Base-by-base conservation (phyloP, 2,329 filamentous ascomycete genomes). In the Epichloe sylvatica region DNA sequence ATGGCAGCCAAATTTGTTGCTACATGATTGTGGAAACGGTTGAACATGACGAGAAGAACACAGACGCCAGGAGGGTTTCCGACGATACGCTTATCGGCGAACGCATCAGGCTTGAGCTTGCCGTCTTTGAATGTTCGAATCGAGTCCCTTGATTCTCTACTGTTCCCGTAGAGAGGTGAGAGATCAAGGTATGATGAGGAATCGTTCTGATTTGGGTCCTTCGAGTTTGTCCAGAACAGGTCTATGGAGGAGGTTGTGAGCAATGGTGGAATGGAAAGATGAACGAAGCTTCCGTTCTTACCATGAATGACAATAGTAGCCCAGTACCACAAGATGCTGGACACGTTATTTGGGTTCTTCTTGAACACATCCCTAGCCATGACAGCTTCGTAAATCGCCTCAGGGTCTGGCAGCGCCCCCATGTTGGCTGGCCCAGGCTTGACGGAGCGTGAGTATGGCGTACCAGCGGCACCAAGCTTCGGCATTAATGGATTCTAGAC, bases 21-120 rank as follows among this genome's bases (percentile, higher is more conserved):
- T 0, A 89, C 79, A 55, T 92, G 76, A 66, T 97, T 96, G 67
- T 96, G 91, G 67, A 94, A 94, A 23, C 81, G 77, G 58, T 83
- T 84, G 67, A 88, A 83, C 84, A 89, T 87, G 64, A 90, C 75
- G 30, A 90, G 67, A 3, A 90, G 59, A 4, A 86, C 80, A 50
- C 79, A 76, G 4, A 85, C 83, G 12, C 84, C 83, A 0, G 86
- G 82, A 0, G 85, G 86, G 59, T 86, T 82, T 9, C 78, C 82
- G 23, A 83, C 66, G 2, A 89, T 68, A 49, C 85, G 75, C 64
- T 81, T 80, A 59, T 88, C 83, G 3, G 82, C 78, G 55, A 84
- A 90, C 7, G 72, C 70, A 57, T 91, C 86, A 0, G 81, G 74
- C 69, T 90, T 88, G 56, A 90, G 68, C 61, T 74, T 78, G 37